Evolutionary conservation across 2,329 filamentous ascomycete genomes (phyloP), one percentile per base, ranked within the genome.

Genomic region (Sphaerostilbella broomeana): DNA sequence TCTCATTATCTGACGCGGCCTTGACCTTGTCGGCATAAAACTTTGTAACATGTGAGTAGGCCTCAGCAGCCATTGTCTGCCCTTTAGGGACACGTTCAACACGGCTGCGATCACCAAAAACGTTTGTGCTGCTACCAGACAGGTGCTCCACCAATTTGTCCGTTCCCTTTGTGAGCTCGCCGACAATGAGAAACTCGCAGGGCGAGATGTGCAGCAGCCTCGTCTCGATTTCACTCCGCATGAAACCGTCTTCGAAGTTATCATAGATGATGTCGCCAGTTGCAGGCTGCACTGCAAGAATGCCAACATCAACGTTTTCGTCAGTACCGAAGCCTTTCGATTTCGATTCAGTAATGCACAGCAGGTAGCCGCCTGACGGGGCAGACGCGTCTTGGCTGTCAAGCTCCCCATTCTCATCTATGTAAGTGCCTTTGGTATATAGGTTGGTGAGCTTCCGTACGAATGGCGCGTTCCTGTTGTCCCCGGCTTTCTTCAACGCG

Each of bases 261-360:
- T 98, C 92, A 53, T 95, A 94, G 40, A 97, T 84, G 51, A 98
- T 87, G 59, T 97, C 90, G 40, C 92, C 92, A 0, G 92, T 98
- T 1, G 87, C 85, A 7, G 92, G 92, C 54, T 98, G 92, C 4
- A 98, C 92, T 18, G 92, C 92, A 16, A 98, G 72, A 42, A 98
- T 78, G 2, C 92, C 92, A 17, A 97, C 81, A 40, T 92, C 79
- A 1, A 97, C 90, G 55, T 86, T 94, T 58, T 98, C 92, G 55
- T 97, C 90, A 0, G 86, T 89, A 2, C 87, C 87, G 62, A 73
- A 81, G 50, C 75, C 74, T 38, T 89, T 92, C 52, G 73, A 69
- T 37, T 87, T 89, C 9, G 83, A 77, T 61, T 98, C 92, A 0
- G 89, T 95, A 47, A 98, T 79, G 56, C 90, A 95, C 2, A 98